Conservation (phyloP, 345 rosid genomes). For the Moricandia moricandioides region DNA sequence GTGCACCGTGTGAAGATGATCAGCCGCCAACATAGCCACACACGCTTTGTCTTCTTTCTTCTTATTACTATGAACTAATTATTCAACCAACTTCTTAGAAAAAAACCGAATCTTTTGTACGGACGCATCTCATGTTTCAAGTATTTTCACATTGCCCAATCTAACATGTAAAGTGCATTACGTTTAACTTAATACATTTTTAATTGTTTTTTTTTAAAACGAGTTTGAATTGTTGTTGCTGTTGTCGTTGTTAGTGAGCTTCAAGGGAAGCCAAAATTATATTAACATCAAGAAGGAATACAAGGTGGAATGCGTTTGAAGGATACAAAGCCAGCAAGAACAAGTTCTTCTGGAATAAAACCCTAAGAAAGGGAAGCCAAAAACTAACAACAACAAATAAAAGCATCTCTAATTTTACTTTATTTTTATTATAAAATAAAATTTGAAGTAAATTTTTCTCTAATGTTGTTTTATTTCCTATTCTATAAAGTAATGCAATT, state of each 20-base stretch:
- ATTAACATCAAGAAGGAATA: too few species aligned
- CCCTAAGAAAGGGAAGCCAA: too few species aligned
- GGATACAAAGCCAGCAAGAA: too few species aligned
- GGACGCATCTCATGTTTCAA: slow-evolving; percentile 27
- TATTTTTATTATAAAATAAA: too few species aligned
- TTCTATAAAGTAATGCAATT: neutral
- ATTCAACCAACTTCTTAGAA: slow-evolving; percentile 12
- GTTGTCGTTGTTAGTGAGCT: too few species aligned
- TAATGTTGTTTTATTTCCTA: neutral
- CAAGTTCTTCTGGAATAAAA: too few species aligned
- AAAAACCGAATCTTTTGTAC: slow-evolving; percentile 15
- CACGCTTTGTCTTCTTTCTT: slow-evolving; percentile 29
- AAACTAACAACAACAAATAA: too few species aligned
- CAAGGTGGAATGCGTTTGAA: too few species aligned
- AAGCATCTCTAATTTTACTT: neutral
- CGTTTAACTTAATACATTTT: too few species aligned
- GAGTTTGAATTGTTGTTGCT: too few species aligned
- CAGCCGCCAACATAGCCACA: slow-evolving; percentile 41
- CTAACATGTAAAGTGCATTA: neutral
- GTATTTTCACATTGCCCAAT: slow-evolving; percentile 26
- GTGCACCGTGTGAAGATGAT: slow-evolving; percentile 36
- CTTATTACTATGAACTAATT: neutral
- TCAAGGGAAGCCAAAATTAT: too few species aligned
- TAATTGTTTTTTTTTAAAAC: too few species aligned
- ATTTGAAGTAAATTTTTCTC: neutral